These are phyloP conservation scores for Colletotrichum costaricense DNA, from an alignment of 2,329 filamentous ascomycete species.

Conservation along the genomic window DNA sequence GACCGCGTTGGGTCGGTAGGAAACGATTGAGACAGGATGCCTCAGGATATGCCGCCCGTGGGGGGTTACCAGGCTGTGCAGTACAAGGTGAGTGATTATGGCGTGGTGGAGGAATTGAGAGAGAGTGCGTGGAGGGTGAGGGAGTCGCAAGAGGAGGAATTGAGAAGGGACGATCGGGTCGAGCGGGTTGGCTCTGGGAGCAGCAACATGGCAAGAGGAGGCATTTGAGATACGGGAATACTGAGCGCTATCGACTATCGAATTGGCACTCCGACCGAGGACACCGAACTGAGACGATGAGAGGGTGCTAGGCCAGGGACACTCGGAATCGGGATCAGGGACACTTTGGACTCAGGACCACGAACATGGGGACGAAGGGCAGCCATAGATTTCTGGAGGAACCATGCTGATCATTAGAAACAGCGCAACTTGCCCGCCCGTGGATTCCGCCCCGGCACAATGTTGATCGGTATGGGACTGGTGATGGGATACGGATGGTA, in stretches of 20 bases:
- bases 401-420: conserved; percentile 37
- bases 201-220: background rate
- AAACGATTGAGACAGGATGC: conserved; percentile 71
- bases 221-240: too few relatives aligned
- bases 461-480: conserved; percentile 80
- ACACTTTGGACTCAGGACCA: background rate
- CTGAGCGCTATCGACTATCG: background rate
- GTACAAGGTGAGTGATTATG: conserved; percentile 80
- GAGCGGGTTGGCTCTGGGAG: background rate
- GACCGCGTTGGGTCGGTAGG: conserved; percentile 31
- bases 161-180: background rate
- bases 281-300: background rate
- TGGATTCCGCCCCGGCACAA: conserved; percentile 85
- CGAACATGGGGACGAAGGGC: background rate
- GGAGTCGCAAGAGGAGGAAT: background rate
- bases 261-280: background rate
- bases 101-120: too few relatives aligned
- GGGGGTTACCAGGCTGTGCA: conserved; percentile 97
- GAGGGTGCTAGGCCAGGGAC: background rate
- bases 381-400: background rate
- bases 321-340: background rate
- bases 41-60: conserved; percentile 95
- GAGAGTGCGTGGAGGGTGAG: background rate
- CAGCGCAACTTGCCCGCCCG: conserved; percentile 92
- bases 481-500: conserved; percentile 94